phyloP scores from a whole-genome alignment of 441 rosid species.

The Jatropha podagrica region DNA sequence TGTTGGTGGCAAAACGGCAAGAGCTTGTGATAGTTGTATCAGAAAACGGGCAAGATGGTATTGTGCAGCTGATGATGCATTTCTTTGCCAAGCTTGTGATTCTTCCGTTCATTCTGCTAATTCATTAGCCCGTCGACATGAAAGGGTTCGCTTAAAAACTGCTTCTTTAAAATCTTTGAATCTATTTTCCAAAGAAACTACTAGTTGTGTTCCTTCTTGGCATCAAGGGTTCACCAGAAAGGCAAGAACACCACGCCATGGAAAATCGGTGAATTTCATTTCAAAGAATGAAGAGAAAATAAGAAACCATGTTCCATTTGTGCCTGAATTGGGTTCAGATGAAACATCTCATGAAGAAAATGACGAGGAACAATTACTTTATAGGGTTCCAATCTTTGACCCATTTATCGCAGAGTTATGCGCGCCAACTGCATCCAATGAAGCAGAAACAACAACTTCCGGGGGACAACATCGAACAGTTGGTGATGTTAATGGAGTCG shows the following conservation, averaged over 20 bases:
- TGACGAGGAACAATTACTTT: slow-evolving; percentile 76
- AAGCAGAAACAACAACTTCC: slow-evolving; percentile 16
- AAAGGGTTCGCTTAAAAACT: slow-evolving; percentile 72
- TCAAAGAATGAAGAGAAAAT: slow-evolving; percentile 2
- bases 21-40: slow-evolving; percentile 89
- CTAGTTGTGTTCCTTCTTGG: slow-evolving; percentile 56
- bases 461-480: slow-evolving; percentile 6
- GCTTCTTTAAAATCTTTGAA: slow-evolving; percentile 40
- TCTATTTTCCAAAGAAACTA: slow-evolving; percentile 1
- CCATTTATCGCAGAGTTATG: slow-evolving; percentile 54
- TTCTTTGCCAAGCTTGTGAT: slow-evolving; percentile 89
- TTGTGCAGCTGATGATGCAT: slow-evolving; percentile 96
- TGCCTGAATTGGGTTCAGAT: slow-evolving; percentile 72
- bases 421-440: slow-evolving; percentile 27
- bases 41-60: slow-evolving; percentile 86
- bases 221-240: slow-evolving; percentile 76
- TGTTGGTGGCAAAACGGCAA: slow-evolving; percentile 80
- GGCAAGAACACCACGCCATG: slow-evolving; percentile 76
- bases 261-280: slow-evolving; percentile 16
- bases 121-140: slow-evolving; percentile 78
- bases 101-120: slow-evolving; percentile 83
- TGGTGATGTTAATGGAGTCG: slow-evolving; percentile 23
- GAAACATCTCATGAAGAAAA: slow-evolving; percentile 50
- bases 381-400: slow-evolving; percentile 77
- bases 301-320: slow-evolving; percentile 38